Evolutionary conservation across 768 basidiomycete genomes (phyloP).

Genomic region (Termitomyces sp.): DNA sequence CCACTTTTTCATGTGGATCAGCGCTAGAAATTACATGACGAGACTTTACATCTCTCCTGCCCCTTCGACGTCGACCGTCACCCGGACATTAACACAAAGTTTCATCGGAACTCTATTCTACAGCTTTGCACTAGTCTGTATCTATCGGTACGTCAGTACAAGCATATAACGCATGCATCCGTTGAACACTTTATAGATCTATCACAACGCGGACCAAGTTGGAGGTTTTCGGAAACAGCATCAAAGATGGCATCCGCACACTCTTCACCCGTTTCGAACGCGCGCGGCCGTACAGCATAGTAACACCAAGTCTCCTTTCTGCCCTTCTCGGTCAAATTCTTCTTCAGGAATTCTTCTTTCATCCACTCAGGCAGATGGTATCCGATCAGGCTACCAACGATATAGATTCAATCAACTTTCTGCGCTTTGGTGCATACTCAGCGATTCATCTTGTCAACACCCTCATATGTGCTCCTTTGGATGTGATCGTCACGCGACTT

Average conservation of each 20-base stretch:
- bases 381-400: not conserved
- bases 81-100: slow-evolving; percentile 1
- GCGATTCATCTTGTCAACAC: slow-evolving; percentile 15
- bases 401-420: not conserved
- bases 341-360: slow-evolving; percentile 14
- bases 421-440: not conserved
- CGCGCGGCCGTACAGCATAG: slow-evolving; percentile 53
- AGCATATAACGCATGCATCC: not conserved
- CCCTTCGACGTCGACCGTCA: slow-evolving; percentile 6
- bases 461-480: slow-evolving; percentile 21
- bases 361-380: slow-evolving; percentile 21
- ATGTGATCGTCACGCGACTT: slow-evolving; percentile 24
- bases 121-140: slow-evolving; percentile 14
- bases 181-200: slow-evolving; percentile 18
- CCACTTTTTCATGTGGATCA: slow-evolving; percentile 6
- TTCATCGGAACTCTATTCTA: slow-evolving; percentile 15
- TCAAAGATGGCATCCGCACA: slow-evolving; percentile 43
- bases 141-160: slow-evolving; percentile 17
- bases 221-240: slow-evolving; percentile 39
- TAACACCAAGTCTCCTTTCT: slow-evolving; percentile 51
- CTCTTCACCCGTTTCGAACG: slow-evolving; percentile 61
- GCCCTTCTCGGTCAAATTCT: slow-evolving; percentile 41
- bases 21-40: not conserved
- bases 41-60: slow-evolving; percentile 22
- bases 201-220: slow-evolving; percentile 57